phyloP scores from a whole-genome alignment of 352 stramenopile species.

The Pseudoperonospora humuli region DNA sequence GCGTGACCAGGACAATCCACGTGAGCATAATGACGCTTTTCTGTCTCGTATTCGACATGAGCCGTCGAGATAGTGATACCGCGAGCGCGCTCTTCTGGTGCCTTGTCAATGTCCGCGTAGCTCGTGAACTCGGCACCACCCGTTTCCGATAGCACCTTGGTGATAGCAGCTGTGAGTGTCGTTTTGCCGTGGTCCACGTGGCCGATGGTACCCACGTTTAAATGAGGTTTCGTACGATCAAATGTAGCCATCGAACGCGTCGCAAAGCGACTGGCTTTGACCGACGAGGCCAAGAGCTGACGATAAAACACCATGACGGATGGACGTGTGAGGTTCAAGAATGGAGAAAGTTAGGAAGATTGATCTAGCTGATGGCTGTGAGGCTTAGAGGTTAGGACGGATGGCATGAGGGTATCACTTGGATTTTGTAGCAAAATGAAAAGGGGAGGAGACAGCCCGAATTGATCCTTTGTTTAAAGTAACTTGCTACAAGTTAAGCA shows the following conservation, averaged over 20 bases:
- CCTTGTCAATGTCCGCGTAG: conserved; percentile 94
- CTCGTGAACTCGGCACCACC: conserved; percentile 78
- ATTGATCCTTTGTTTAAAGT: too few relatives aligned
- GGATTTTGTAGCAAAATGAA: background rate
- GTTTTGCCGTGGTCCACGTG: conserved; percentile 98
- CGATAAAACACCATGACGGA: conserved; percentile 22
- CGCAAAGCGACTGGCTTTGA: conserved; percentile 5
- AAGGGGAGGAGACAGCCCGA: background rate
- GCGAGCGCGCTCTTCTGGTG: conserved; percentile 67
- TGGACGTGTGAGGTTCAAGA: background rate
- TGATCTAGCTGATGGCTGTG: background rate
- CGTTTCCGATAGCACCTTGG: conserved; percentile 76
- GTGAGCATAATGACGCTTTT: conserved; percentile 62
- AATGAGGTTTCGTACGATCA: conserved; percentile 89
- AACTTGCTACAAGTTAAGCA: too few relatives aligned
- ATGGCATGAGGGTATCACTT: background rate
- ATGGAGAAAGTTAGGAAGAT: background rate
- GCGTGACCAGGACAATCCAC: conserved; percentile 94
- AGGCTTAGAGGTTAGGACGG: conserved; percentile 9
- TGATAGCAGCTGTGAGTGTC: conserved; percentile 95
- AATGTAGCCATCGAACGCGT: conserved; percentile 50
- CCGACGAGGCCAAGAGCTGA: conserved; percentile 19
- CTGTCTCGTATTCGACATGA: conserved; percentile 25
- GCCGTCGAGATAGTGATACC: conserved; percentile 29
- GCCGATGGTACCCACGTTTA: conserved; percentile 98